phyloP scores from a whole-genome alignment of 176 grass and related monocot genomes.

The Rhynchospora breviuscula region DNA sequence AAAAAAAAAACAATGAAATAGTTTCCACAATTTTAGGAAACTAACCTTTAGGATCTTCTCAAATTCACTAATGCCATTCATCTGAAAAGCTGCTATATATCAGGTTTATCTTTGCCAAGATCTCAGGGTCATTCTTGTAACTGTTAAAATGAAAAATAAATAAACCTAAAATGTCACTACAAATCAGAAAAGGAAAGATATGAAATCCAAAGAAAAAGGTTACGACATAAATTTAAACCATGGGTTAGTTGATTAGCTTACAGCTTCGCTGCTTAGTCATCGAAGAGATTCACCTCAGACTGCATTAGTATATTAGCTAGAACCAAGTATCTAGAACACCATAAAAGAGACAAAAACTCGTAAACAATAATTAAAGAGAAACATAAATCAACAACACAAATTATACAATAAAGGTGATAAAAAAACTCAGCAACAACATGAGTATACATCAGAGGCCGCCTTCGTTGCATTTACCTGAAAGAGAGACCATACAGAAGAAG shows the following conservation, averaged over 20 bases:
- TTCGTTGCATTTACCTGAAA: too few species aligned
- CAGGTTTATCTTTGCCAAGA: slow-evolving; percentile 97
- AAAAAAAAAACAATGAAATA: slow-evolving; percentile 13
- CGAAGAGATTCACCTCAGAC: slow-evolving; percentile 99
- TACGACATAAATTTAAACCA: slow-evolving; percentile 2
- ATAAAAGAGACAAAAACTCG: slow-evolving; percentile 8
- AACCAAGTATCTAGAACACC: slow-evolving; percentile 68
- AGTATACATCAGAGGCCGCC: too few species aligned
- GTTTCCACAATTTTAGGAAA: slow-evolving; percentile 22
- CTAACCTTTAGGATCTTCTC: slow-evolving; percentile 95
- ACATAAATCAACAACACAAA: too few species aligned
- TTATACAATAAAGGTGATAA: too few species aligned
- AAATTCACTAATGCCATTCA: slow-evolving; percentile 95
- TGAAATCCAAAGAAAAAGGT: not conserved
- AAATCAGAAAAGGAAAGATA: not conserved
- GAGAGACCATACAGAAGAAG: too few species aligned
- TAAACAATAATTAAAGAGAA: too few species aligned
- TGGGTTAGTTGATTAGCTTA: slow-evolving; percentile 30
- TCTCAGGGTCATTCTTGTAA: slow-evolving; percentile 99
- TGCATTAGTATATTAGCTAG: slow-evolving; percentile 99
- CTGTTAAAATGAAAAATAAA: slow-evolving; percentile 25
- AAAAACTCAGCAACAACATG: too few species aligned
- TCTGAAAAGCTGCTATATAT: slow-evolving; percentile 97
- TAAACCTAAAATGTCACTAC: not conserved
- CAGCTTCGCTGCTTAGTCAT: slow-evolving; percentile 98